Evolutionary conservation across 148 eudicot species (phyloP), one percentile per base, ranked within the genome.

Genomic region (Cornus kousa): DNA sequence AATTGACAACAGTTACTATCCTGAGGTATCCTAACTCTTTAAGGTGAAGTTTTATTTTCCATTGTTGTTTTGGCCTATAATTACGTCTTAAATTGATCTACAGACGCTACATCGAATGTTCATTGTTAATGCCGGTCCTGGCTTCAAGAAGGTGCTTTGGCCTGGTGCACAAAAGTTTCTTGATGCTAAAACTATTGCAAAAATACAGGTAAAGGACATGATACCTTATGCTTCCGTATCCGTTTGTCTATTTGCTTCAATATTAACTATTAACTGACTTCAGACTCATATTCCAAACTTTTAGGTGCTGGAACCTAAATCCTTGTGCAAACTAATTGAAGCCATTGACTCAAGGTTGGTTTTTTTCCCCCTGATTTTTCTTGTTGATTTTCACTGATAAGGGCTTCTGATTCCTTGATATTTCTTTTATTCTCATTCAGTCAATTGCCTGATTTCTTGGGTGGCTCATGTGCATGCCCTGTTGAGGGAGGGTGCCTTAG

Each of bases 71-170:
- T n/a, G 66, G 66, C 66, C 23, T 62, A 17, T 2, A 62, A 62
- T n/a, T 62, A n/a, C 20, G 13, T 53, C 59, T 2, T 16, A 53
- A 12, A 62, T 62, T 70, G 75, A 53, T 60, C 14, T 69, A 33
- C 86, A 93, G 97, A 93, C 97, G 19, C 86, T 93, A 57, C 88
- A 93, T 72, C 85, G 80, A 70, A 90, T 93, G 97, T 90, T 82
- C 81, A 84, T 93, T 78, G 93, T 91, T 23, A 93, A 93, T 88
- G 97, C 97, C 84, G 95, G 95, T 64, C 71, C 87, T 68, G 93
- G 84, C 65, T 93, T 93, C 75, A 93, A 90, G 83, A 90, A 82
- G 81, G 72, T 91, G 86, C 87, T 93, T 55, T 93, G 97, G 97
- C 92, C 93, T 74, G 92, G 91, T 55, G 93, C 91, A 13, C 89